These are phyloP conservation scores for Phytophthora colocasiae DNA, from an alignment of 352 stramenopile genomes.

Conservation along the genomic window DNA sequence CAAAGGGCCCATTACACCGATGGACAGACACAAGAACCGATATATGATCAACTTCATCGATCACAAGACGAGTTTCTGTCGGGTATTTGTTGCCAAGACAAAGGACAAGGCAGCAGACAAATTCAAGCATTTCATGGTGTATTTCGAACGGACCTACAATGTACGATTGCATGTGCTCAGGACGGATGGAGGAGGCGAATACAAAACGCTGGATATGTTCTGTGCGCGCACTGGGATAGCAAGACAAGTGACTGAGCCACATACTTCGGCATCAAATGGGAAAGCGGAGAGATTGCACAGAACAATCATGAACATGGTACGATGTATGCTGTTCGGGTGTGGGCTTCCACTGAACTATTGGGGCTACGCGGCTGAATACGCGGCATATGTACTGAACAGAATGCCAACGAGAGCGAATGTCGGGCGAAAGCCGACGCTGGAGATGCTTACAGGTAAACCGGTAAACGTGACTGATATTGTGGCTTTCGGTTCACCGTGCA, in stretches of 20 bases:
- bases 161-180: not conserved
- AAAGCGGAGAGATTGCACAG: not conserved
- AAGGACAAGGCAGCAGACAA: conserved; percentile 3
- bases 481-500: too few relatives aligned
- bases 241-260: conserved; percentile 24
- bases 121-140: conserved; percentile 8
- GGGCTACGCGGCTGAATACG: conserved; percentile 35
- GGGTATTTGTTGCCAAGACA: conserved; percentile 4
- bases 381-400: conserved; percentile 20
- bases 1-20: conserved; percentile 3
- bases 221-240: conserved; percentile 3
- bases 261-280: conserved; percentile 33
- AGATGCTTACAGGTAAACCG: too few relatives aligned
- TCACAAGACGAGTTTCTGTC: conserved; percentile 13
- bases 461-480: too few relatives aligned
- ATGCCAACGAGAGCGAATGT: not conserved
- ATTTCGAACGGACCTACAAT: conserved; percentile 11
- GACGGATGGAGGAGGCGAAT: conserved; percentile 7
- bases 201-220: not conserved
- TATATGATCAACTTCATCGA: conserved; percentile 20
- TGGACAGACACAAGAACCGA: not conserved
- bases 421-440: too few relatives aligned
- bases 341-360: conserved; percentile 28
- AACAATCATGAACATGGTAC: conserved; percentile 22
- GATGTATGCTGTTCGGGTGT: conserved; percentile 37